phyloP scores from a whole-genome alignment of 306 rosid species.

The Prunus armeniaca region DNA sequence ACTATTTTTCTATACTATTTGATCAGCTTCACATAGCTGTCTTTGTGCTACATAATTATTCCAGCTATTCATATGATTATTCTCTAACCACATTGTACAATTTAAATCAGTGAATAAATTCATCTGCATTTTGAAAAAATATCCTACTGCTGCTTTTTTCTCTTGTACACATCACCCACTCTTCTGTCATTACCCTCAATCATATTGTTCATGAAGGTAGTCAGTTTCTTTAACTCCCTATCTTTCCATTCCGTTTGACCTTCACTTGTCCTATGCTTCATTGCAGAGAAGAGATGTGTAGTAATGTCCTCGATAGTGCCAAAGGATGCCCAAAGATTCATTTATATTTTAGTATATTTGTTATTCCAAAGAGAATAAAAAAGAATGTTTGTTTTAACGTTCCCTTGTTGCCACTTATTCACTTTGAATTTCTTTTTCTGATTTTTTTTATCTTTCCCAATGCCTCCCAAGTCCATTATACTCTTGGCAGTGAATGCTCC shows the following conservation, averaged over 20 bases:
- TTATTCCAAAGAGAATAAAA: neutral
- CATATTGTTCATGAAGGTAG: neutral
- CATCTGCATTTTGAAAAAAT: neutral
- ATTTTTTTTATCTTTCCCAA: neutral
- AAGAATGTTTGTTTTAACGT: neutral
- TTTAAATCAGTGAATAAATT: neutral
- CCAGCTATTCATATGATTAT: neutral
- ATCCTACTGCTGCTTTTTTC: neutral
- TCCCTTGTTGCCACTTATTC: neutral
- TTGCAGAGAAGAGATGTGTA: neutral
- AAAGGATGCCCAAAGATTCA: neutral
- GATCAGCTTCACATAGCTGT: neutral
- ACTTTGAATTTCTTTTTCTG: neutral
- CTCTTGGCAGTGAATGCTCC: too few relatives aligned
- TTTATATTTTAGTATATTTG: neutral
- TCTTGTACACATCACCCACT: neutral
- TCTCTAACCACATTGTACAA: neutral
- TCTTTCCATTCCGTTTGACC: neutral
- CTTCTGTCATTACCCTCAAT: neutral
- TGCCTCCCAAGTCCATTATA: neutral
- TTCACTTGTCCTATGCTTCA: slow-evolving; percentile 4
- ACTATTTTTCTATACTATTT: neutral
- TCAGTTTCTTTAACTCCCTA: neutral
- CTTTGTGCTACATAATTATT: neutral
- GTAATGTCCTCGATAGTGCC: neutral